Percentiles rank a stretch among this genome's conserved stretches.
These are phyloP conservation scores for Scopulariopsis brevicaulis DNA, from an alignment of 2,329 filamentous ascomycete species.

Conservation along the genomic window DNA sequence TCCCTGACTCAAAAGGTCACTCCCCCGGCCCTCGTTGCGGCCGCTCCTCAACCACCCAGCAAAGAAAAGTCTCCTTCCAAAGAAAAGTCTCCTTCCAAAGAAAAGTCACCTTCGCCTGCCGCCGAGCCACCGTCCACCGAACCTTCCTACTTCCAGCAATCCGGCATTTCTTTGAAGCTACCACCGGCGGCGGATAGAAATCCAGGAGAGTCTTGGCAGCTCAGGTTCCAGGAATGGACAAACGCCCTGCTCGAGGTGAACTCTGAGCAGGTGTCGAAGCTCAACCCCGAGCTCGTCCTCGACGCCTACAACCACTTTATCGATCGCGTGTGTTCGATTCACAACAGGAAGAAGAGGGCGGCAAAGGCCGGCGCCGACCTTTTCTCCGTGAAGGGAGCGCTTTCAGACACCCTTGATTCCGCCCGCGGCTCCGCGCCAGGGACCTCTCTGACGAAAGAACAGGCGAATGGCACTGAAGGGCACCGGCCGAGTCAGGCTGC, in stretches of 20 bases:
- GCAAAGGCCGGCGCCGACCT: slow-evolving; percentile 1
- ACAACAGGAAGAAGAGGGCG: slow-evolving; percentile 2
- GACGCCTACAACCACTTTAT: slow-evolving; percentile 3
- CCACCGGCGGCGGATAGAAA: neutral
- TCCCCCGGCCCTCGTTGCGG: neutral
- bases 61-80: neutral
- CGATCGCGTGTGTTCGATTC: neutral
- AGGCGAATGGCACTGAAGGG: neutral
- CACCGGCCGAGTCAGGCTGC: neutral
- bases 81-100: neutral
- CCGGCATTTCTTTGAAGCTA: neutral
- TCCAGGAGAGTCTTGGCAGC: neutral
- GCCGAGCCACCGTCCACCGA: neutral
- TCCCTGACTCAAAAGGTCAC: neutral
- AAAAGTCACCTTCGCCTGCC: neutral
- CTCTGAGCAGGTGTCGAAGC: neutral
- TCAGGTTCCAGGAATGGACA: slow-evolving; percentile 2
- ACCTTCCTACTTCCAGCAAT: neutral
- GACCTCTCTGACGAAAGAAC: neutral
- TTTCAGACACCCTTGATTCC: neutral
- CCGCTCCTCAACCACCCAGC: neutral
- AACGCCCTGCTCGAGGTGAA: neutral
- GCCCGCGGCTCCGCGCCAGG: neutral
- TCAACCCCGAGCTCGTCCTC: neutral
- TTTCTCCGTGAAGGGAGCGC: neutral